Percentiles rank a stretch among this genome's conserved stretches.
Evolutionary conservation across 768 basidiomycete genomes (phyloP).

Genomic region (Pleurotus eryngii): DNA sequence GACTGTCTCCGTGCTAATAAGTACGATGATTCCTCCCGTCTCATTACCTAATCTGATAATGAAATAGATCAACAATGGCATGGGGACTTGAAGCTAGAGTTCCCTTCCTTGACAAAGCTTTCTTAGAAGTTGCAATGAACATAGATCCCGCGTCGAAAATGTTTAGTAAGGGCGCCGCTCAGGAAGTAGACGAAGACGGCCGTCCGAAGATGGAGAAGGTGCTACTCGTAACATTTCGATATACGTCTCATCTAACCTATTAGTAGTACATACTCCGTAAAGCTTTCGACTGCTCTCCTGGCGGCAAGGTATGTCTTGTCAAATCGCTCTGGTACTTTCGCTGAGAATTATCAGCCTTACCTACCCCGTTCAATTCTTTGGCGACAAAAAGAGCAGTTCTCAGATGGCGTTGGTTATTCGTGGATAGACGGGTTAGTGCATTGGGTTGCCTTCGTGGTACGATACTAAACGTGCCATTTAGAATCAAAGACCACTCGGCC

Average conservation of each 20-base stretch:
- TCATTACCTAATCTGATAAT: not conserved
- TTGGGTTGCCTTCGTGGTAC: not conserved
- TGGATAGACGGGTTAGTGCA: slow-evolving; percentile 89
- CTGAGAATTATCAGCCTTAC: slow-evolving; percentile 59
- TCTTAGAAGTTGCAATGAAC: slow-evolving; percentile 93
- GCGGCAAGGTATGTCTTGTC: slow-evolving; percentile 54
- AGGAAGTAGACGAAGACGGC: slow-evolving; percentile 81
- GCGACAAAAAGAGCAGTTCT: slow-evolving; percentile 99
- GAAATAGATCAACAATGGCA: slow-evolving; percentile 89
- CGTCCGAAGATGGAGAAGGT: slow-evolving; percentile 96
- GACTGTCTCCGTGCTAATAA: slow-evolving; percentile 99
- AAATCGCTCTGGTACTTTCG: not conserved
- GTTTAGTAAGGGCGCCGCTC: slow-evolving; percentile 77
- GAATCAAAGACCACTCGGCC: slow-evolving; percentile 89
- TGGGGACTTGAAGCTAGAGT: slow-evolving; percentile 99
- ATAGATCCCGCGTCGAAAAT: slow-evolving; percentile 83
- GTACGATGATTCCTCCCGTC: slow-evolving; percentile 36
- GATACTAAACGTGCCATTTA: not conserved
- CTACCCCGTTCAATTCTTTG: slow-evolving; percentile 92
- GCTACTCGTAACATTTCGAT: slow-evolving; percentile 6
- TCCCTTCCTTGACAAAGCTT: slow-evolving; percentile 96
- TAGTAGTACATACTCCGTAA: slow-evolving; percentile 91
- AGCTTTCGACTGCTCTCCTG: slow-evolving; percentile 86
- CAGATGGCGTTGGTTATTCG: slow-evolving; percentile 96
- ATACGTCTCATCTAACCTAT: slow-evolving; percentile 9